phyloP scores from a whole-genome alignment of 176 grass and related monocot species.

The Eragrostis nindensis region DNA sequence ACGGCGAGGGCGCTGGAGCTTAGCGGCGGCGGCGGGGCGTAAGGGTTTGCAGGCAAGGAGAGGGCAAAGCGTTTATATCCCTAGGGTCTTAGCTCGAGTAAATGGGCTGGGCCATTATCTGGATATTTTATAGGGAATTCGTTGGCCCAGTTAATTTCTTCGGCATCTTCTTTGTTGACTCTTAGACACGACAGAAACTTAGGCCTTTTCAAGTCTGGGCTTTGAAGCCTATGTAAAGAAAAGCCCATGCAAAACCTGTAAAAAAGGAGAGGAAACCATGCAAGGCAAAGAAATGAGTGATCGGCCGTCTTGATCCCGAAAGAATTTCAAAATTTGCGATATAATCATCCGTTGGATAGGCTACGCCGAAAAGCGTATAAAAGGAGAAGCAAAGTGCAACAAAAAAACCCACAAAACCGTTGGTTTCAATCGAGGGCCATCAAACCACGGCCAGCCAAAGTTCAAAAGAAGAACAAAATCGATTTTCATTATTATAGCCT shows the following conservation, averaged over 20 bases:
- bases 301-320: too few species aligned
- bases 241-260: too few species aligned
- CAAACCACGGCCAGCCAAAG: neutral
- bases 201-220: too few species aligned
- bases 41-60: conserved; percentile 7
- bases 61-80: conserved; percentile 17
- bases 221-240: too few species aligned
- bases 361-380: too few species aligned
- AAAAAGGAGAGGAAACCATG: too few species aligned
- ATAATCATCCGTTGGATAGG: too few species aligned
- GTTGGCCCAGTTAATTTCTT: neutral
- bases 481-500: too few species aligned
- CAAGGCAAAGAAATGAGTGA: too few species aligned
- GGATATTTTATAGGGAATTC: neutral
- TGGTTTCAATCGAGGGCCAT: neutral
- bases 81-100: neutral
- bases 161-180: too few species aligned
- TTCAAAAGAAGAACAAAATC: neutral
- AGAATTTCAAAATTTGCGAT: too few species aligned
- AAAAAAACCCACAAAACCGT: neutral
- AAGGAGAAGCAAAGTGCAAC: neutral
- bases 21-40: conserved; percentile 8
- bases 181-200: too few species aligned
- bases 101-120: neutral
- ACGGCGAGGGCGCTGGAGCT: conserved; percentile 16